Conservation (phyloP, 768 basidiomycete species). For the Leccinum pellstonianum region DNA sequence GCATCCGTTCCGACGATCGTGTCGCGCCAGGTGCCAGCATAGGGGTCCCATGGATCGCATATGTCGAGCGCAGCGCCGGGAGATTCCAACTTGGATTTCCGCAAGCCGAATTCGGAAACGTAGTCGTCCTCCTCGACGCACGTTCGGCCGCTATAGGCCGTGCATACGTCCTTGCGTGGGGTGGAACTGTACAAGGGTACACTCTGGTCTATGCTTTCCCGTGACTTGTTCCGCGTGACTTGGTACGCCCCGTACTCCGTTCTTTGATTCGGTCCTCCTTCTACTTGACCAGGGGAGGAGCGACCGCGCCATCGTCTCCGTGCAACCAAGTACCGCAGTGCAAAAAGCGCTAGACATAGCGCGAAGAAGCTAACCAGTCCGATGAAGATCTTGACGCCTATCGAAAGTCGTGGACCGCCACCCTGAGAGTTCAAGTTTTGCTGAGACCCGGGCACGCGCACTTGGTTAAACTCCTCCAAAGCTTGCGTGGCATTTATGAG, state of each 20-base stretch:
- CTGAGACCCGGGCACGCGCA: slow-evolving; percentile 50
- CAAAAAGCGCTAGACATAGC: slow-evolving; percentile 54
- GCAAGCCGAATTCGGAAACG: slow-evolving; percentile 13
- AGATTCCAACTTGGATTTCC: slow-evolving; percentile 5
- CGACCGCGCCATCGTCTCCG: slow-evolving; percentile 36
- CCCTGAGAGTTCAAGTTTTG: slow-evolving; percentile 7
- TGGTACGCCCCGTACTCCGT: slow-evolving; percentile 32
- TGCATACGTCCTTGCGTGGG: slow-evolving; percentile 32
- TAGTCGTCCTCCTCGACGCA: slow-evolving; percentile 11
- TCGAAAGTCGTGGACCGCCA: slow-evolving; percentile 42
- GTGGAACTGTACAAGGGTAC: slow-evolving; percentile 38
- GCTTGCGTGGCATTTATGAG: slow-evolving; percentile 65
- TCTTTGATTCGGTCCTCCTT: slow-evolving; percentile 16
- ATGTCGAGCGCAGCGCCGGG: slow-evolving; percentile 5
- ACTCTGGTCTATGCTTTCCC: slow-evolving; percentile 29
- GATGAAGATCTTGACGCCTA: slow-evolving; percentile 65
- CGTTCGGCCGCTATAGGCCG: not conserved
- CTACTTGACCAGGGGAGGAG: slow-evolving; percentile 10
- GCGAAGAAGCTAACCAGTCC: slow-evolving; percentile 58
- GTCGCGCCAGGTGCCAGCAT: slow-evolving; percentile 27
- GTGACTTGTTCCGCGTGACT: slow-evolving; percentile 33
- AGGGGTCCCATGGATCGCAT: slow-evolving; percentile 25
- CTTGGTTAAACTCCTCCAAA: slow-evolving; percentile 63
- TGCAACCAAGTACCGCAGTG: slow-evolving; percentile 48
- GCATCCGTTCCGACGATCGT: slow-evolving; percentile 31